Evolutionary conservation across 768 basidiomycete genomes (phyloP).

Genomic region (Podaxis sp.): DNA sequence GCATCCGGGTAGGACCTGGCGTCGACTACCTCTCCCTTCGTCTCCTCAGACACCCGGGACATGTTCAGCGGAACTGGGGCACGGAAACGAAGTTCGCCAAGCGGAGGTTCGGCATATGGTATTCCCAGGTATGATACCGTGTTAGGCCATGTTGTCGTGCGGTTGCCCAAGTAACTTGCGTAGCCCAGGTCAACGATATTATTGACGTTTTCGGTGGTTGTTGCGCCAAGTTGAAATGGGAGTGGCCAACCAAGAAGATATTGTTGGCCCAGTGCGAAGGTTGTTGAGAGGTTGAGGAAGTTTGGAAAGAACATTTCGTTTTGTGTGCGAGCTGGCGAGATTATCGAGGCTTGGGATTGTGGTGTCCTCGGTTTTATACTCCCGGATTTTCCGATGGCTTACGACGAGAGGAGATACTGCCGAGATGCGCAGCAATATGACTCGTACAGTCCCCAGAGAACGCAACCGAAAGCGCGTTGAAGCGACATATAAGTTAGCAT

Average conservation of each 20-base stretch:
- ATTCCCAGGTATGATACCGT: conserved; percentile 58
- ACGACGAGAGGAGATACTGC: no score
- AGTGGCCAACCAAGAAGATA: neutral
- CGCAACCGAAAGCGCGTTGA: no score
- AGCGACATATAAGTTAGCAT: no score
- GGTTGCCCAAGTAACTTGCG: conserved; percentile 55
- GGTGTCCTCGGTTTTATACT: no score
- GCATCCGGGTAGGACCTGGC: conserved; percentile 55
- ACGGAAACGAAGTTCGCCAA: conserved; percentile 52
- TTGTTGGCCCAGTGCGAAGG: neutral
- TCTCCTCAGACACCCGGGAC: conserved; percentile 35
- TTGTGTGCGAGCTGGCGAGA: no score
- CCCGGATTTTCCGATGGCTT: no score
- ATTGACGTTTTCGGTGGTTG: neutral
- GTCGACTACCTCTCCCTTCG: conserved; percentile 42
- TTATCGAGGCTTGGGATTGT: no score
- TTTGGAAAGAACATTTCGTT: no score
- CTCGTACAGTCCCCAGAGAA: no score
- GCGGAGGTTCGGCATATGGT: conserved; percentile 59
- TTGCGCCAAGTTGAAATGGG: neutral
- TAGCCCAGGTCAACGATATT: conserved; percentile 57
- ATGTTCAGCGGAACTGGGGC: conserved; percentile 54
- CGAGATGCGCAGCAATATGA: no score
- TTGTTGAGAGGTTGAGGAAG: neutral
- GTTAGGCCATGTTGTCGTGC: conserved; percentile 39